Conservation (phyloP, 2,329 filamentous ascomycete genomes). For the Diaporthe ampelina region DNA sequence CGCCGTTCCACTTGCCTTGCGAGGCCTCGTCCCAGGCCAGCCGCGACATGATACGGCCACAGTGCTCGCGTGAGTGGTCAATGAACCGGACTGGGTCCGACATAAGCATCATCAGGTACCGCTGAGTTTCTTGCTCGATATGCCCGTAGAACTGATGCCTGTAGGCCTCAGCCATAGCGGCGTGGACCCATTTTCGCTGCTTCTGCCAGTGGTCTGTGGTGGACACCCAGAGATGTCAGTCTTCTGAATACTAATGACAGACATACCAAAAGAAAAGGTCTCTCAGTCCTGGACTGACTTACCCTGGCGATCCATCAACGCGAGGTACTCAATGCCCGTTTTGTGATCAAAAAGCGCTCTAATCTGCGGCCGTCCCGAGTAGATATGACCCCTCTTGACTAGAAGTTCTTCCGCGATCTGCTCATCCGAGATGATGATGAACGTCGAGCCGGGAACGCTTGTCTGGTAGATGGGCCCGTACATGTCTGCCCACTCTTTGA, state of each 20-base stretch:
- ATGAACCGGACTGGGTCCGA: constrained; percentile 62
- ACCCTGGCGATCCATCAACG: constrained; percentile 65
- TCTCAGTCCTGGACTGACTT: constrained; percentile 42
- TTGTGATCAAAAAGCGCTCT: constrained; percentile 64
- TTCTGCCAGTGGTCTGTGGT: constrained; percentile 60
- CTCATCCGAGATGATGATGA: constrained; percentile 62
- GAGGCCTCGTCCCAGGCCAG: constrained; percentile 65
- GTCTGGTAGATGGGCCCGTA: constrained; percentile 61
- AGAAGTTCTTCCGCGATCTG: constrained; percentile 63
- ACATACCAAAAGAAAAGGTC: neutral
- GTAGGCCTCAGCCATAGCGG: constrained; percentile 57
- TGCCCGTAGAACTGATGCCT: constrained; percentile 61
- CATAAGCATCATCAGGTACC: constrained; percentile 61
- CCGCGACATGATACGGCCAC: constrained; percentile 64
- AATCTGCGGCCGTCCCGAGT: constrained; percentile 65
- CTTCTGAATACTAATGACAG: no score
- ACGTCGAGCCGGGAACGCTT: constrained; percentile 55
- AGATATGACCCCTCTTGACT: constrained; percentile 64
- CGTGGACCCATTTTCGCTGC: constrained; percentile 66
- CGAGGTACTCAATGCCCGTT: constrained; percentile 61
- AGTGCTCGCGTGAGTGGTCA: constrained; percentile 62
- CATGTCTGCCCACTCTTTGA: constrained; percentile 61
- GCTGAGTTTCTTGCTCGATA: constrained; percentile 61
- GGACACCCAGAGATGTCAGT: neutral
- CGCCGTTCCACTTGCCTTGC: constrained; percentile 60